phyloP scores from a whole-genome alignment of 2,329 filamentous ascomycete genomes.

The Diaporthe batatas region DNA sequence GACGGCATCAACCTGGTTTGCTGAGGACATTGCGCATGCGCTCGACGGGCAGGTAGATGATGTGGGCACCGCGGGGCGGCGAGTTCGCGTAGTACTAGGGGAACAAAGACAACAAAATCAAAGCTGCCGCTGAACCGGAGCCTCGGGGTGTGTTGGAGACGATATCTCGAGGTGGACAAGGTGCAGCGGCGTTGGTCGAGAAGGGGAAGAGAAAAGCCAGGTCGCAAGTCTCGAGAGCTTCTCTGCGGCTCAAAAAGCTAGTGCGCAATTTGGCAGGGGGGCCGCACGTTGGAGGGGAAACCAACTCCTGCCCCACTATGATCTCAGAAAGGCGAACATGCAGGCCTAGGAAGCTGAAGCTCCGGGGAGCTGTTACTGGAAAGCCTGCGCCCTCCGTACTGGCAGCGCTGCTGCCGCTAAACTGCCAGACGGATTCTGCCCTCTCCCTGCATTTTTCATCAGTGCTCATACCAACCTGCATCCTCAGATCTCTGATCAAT shows the following conservation, averaged over 20 bases:
- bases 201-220: conserved; percentile 28
- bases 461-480: background rate
- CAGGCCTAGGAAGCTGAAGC: background rate
- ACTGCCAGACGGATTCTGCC: background rate
- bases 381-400: background rate
- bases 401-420: background rate
- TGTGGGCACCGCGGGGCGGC: background rate
- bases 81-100: background rate
- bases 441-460: too few species aligned
- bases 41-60: conserved; percentile 1
- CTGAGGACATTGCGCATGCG: conserved; percentile 37
- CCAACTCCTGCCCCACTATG: conserved; percentile 28
- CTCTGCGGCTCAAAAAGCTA: conserved; percentile 38
- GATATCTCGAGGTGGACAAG: background rate
- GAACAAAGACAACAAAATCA: background rate
- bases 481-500: background rate
- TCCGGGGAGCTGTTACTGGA: background rate
- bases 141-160: background rate
- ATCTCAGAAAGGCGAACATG: background rate
- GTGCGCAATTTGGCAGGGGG: conserved; percentile 29
- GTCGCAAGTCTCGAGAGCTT: conserved; percentile 26
- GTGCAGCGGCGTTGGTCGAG: conserved; percentile 28
- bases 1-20: conserved; percentile 28
- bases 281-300: conserved; percentile 28
- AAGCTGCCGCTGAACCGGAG: conserved; percentile 16